Evolutionary conservation across 2,329 filamentous ascomycete genomes (phyloP).

Genomic region (Tolypocladium pustulatum): DNA sequence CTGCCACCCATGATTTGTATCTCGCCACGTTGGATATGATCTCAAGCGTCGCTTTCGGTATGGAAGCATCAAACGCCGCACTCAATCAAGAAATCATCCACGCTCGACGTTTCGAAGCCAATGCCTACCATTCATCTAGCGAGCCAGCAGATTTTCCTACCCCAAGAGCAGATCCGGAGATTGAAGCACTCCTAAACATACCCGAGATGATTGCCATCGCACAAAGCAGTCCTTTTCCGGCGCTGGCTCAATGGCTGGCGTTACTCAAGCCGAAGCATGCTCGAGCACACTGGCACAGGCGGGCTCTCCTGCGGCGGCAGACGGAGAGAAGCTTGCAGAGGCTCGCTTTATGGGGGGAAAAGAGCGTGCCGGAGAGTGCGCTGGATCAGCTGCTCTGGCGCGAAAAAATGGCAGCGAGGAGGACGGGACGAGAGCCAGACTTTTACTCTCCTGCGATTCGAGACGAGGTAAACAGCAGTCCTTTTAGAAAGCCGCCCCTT

Average conservation of each 20-base stretch:
- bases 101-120: not conserved
- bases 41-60: slow-evolving; percentile 21
- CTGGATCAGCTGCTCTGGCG: slow-evolving; percentile 23
- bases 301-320: slow-evolving; percentile 10
- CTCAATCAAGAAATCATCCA: slow-evolving; percentile 8
- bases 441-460: slow-evolving; percentile 21
- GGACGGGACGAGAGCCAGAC: slow-evolving; percentile 16
- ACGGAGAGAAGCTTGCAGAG: slow-evolving; percentile 9
- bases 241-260: slow-evolving; percentile 10
- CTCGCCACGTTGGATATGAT: slow-evolving; percentile 23
- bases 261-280: slow-evolving; percentile 14
- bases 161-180: slow-evolving; percentile 8
- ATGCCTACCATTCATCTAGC: not conserved
- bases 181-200: slow-evolving; percentile 12
- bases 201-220: slow-evolving; percentile 14
- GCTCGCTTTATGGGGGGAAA: slow-evolving; percentile 4
- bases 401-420: slow-evolving; percentile 19
- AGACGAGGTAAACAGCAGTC: slow-evolving; percentile 18
- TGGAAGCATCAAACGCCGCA: slow-evolving; percentile 10
- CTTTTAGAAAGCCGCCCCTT: not conserved
- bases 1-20: slow-evolving; percentile 19
- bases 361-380: slow-evolving; percentile 9
- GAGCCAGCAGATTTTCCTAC: slow-evolving; percentile 8
- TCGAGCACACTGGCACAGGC: slow-evolving; percentile 13
- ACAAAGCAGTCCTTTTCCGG: slow-evolving; percentile 11